Percentiles rank a stretch among this genome's conserved stretches.
Evolutionary conservation across 257 asterid genomes (phyloP).

Genomic region (Penstemon newberryi): DNA sequence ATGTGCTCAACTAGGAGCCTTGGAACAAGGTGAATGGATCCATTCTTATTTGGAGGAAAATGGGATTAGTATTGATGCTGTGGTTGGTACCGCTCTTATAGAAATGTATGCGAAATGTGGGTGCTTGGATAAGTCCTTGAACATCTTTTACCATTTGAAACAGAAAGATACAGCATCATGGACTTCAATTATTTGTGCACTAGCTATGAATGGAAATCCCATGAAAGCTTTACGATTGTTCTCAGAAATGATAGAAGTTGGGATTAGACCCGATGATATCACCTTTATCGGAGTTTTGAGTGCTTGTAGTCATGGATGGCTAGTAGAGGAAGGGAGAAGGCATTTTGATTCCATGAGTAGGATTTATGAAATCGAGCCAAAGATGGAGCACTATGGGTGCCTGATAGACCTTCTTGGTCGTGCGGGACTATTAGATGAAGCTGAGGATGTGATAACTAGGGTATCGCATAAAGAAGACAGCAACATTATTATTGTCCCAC

Average conservation of each 20-base stretch:
- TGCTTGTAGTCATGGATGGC: conserved; percentile 89
- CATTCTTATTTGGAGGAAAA: conserved; percentile 55
- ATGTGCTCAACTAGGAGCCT: conserved; percentile 77
- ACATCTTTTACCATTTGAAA: conserved; percentile 51
- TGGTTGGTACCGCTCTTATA: conserved; percentile 80
- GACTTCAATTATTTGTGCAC: conserved; percentile 72
- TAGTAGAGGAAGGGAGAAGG: conserved; percentile 74
- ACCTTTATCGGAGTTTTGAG: conserved; percentile 76
- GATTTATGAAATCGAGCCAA: conserved; percentile 59
- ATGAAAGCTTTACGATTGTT: conserved; percentile 55
- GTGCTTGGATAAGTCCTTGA: conserved; percentile 54
- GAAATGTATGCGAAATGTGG: conserved; percentile 95
- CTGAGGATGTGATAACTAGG: conserved; percentile 50
- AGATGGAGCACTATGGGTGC: conserved; percentile 80
- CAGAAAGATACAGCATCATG: conserved; percentile 71
- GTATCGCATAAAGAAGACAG: conserved; percentile 37
- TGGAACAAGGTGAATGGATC: conserved; percentile 81
- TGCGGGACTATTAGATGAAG: conserved; percentile 78
- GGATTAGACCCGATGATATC: conserved; percentile 70
- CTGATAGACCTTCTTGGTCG: conserved; percentile 80
- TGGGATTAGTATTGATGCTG: conserved; percentile 51
- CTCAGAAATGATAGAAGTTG: conserved; percentile 59
- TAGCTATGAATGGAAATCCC: conserved; percentile 69
- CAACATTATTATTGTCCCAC: conserved; percentile 45
- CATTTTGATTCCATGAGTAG: conserved; percentile 63